Percentiles rank a stretch among this genome's conserved stretches.
Conservation (phyloP, 225 moss, liverwort and hornwort genomes). For the Asterella californica region DNA sequence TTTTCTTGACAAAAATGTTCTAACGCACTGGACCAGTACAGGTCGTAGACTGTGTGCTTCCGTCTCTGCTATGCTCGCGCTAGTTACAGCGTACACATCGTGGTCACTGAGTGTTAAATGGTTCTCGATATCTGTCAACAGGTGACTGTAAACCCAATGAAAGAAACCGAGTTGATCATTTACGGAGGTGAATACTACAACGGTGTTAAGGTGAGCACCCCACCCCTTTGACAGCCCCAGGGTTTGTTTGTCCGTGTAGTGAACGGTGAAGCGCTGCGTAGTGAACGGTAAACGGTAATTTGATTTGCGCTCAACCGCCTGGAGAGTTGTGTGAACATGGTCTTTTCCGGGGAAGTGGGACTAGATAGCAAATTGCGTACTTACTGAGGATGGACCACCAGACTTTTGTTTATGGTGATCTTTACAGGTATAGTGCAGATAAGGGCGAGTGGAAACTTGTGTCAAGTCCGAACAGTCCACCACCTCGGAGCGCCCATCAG, state of each 20-base stretch:
- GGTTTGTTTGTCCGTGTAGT: too few relatives aligned
- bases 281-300: not conserved
- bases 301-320: not conserved
- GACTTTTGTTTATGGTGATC: slow-evolving; percentile 83
- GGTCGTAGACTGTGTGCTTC: not conserved
- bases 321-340: not conserved
- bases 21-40: not conserved
- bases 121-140: slow-evolving; percentile 14
- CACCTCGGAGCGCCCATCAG: slow-evolving; percentile 84
- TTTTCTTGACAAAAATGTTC: not conserved
- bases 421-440: slow-evolving; percentile 74
- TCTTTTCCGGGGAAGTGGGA: slow-evolving; percentile 21
- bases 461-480: slow-evolving; percentile 80
- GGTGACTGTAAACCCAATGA: slow-evolving; percentile 71
- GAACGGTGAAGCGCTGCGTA: too few relatives aligned
- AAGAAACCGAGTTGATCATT: slow-evolving; percentile 68
- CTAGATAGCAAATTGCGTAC: not conserved
- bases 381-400: slow-evolving; percentile 34
- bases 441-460: slow-evolving; percentile 84
- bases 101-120: not conserved
- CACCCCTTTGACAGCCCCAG: not conserved
- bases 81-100: not conserved
- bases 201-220: slow-evolving; percentile 64
- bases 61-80: not conserved
- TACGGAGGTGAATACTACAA: slow-evolving; percentile 82